Base-by-base conservation (phyloP, 1,139 yeast genomes). In the Pichia sp. region DNA sequence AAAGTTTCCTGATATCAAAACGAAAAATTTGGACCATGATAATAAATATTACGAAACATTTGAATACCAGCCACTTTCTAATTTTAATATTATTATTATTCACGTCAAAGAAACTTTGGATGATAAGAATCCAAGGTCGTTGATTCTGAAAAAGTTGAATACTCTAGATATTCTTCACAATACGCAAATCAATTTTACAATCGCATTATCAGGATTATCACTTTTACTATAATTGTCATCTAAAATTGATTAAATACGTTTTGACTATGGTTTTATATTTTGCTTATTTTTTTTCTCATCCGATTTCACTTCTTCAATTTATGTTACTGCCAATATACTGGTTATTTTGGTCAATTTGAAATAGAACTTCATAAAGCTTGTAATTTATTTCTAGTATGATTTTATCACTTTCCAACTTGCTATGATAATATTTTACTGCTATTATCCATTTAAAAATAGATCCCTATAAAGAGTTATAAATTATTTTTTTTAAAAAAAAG, bases 91-190 rank as follows among this genome's bases (percentile, higher is more conserved):
- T 4, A 64, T 85, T 1, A 70, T 87, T 2, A 80, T 81, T 4
- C 97, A 87, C 57, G 77, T 87, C 33, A 87, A 87, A 59, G 88
- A 82, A 55, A 63, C 68, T 2, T 50, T 58, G 37, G 53, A 54
- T 5, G 40, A 44, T 10, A 38, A 41, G 10, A 86, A 83, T 56
- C 90, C 92, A 4, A 64, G 87, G 44, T 60, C 63, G 43, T 52
- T 60, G n/a, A 71, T 83, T 4, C 54, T 80, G 28, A 44, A 61
- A 2, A 73, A 77, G 47, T 59, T 84, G 36, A 68, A 72, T 38
- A 61, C 60, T n/a, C 56, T 75, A 46, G 75, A 69, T 50, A 48
- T 43, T 2, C 35, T 48, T 5, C 59, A 65, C 49, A 57, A 64
- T 16, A 59, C 78, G 41, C 72, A 71, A 1, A 55, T 77, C 34